phyloP scores from a whole-genome alignment of 2,329 filamentous ascomycete genomes.

The Beauveria asiatica region DNA sequence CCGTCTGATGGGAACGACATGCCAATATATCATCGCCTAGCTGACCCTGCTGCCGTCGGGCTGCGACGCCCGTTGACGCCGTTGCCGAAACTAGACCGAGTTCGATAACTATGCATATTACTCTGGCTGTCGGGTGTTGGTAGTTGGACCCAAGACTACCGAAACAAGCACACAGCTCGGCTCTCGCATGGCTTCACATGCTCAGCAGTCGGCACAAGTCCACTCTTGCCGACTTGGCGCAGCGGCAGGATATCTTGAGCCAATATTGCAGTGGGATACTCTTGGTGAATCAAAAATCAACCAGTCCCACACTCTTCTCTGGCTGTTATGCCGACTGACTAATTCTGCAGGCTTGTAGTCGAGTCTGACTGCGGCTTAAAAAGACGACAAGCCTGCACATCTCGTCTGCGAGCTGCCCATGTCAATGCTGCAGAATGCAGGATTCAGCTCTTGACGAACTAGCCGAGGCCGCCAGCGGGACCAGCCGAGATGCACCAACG shows the following conservation, averaged over 20 bases:
- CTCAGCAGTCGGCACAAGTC: neutral
- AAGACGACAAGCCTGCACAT: neutral
- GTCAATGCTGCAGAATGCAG: no score
- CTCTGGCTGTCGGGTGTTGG: no score
- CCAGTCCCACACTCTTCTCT: neutral
- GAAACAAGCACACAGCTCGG: neutral
- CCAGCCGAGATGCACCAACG: no score
- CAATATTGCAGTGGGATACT: neutral
- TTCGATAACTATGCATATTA: no score
- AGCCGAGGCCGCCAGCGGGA: no score
- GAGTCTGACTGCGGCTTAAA: neutral
- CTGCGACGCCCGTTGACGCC: no score
- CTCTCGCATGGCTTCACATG: neutral
- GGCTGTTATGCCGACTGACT: neutral
- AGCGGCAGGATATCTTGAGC: neutral
- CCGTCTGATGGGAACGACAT: no score
- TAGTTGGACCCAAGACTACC: neutral
- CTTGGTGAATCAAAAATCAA: neutral
- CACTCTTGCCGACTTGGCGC: neutral
- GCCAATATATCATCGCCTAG: no score
- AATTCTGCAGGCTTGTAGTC: neutral
- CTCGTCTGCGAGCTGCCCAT: no score
- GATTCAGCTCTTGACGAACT: no score
- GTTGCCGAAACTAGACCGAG: no score
- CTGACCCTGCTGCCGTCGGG: no score